Evolutionary conservation across 169 alveolate genomes (phyloP).

Genomic region (Plasmodium ovale): DNA sequence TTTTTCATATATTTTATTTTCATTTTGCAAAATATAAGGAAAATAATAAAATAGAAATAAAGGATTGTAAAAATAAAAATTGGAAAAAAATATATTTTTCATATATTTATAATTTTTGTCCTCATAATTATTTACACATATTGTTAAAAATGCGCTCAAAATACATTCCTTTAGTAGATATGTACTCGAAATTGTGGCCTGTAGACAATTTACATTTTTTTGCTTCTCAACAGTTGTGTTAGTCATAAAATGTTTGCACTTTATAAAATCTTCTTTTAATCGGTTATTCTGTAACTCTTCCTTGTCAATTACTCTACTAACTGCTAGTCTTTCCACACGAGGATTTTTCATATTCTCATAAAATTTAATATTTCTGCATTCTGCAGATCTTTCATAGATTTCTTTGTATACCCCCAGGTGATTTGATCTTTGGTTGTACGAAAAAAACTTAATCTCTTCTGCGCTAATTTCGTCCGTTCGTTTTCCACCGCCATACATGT

Average conservation of each 20-base stretch:
- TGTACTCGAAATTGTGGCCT: neutral
- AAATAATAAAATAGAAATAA: conserved; percentile 49
- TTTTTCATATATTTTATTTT: conserved; percentile 26
- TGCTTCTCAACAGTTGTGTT: neutral
- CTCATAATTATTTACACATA: conserved; percentile 59
- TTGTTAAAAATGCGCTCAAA: neutral
- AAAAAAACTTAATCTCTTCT: conserved; percentile 51
- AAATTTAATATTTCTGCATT: conserved; percentile 22
- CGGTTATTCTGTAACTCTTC: conserved; percentile 1
- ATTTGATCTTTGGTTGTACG: conserved; percentile 13
- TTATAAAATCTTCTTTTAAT: conserved; percentile 3
- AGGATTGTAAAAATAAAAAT: conserved; percentile 65
- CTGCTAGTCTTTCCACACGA: neutral
- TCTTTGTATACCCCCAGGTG: conserved; percentile 51
- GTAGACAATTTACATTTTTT: neutral
- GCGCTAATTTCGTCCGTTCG: neutral
- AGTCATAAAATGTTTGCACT: neutral
- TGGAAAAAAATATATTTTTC: conserved; percentile 25
- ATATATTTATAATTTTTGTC: conserved; percentile 46
- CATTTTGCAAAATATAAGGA: neutral
- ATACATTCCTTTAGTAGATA: conserved; percentile 35
- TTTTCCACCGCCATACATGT: neutral
- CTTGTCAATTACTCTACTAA: neutral
- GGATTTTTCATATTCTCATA: conserved; percentile 11
- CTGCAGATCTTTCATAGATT: conserved; percentile 63